Conservation (phyloP, 2,329 filamentous ascomycete genomes). For the Clonostachys sp. region DNA sequence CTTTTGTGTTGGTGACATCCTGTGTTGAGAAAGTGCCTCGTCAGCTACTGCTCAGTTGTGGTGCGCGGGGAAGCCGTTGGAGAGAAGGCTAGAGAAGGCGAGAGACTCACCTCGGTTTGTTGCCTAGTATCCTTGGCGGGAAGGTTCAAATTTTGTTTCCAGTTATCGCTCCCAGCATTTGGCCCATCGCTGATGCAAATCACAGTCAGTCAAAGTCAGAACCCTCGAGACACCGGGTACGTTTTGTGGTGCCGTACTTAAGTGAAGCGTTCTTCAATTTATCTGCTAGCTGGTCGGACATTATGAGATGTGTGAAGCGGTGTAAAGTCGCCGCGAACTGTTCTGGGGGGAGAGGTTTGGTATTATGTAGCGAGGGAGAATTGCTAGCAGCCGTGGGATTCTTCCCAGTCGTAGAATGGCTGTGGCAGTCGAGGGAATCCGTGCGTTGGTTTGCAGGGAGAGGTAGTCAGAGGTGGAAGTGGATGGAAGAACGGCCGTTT, state of each 20-base stretch:
- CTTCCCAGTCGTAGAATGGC: no score
- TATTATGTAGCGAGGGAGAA: no score
- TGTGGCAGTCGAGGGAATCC: no score
- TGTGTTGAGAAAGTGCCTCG: constrained; percentile 26
- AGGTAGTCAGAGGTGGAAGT: no score
- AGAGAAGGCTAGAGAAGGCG: not conserved
- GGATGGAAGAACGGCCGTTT: no score
- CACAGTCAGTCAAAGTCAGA: not conserved
- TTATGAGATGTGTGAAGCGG: constrained; percentile 17
- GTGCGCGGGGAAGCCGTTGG: not conserved
- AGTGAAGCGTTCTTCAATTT: constrained; percentile 35
- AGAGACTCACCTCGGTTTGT: constrained; percentile 65
- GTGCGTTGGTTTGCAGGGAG: no score
- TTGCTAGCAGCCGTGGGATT: no score
- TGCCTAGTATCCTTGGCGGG: constrained; percentile 72
- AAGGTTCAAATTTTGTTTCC: constrained; percentile 69
- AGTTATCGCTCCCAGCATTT: constrained; percentile 52
- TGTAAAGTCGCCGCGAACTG: not conserved
- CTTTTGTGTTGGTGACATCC: constrained; percentile 98
- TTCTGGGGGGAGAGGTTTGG: no score
- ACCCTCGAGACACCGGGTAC: not conserved
- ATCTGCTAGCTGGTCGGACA: constrained; percentile 40
- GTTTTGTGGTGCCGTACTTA: constrained; percentile 23
- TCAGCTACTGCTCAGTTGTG: not conserved
- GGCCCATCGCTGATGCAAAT: constrained; percentile 34